Evolutionary conservation across 2,329 filamentous ascomycete species (phyloP).

Genomic region (Sporothrix brunneoviolacea): DNA sequence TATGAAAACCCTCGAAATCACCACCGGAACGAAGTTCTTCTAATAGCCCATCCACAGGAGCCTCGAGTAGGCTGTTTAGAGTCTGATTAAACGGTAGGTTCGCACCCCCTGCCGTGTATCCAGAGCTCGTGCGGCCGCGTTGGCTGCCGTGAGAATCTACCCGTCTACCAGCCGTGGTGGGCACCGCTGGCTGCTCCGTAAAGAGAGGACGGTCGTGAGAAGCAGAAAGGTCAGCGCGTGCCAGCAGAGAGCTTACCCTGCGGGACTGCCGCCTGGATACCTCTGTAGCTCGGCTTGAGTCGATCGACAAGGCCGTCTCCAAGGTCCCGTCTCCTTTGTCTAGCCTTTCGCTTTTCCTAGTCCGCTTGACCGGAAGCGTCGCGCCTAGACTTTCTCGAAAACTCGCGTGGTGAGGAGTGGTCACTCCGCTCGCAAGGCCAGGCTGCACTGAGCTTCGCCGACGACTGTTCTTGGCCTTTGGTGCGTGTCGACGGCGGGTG

Average conservation of each 20-base stretch:
- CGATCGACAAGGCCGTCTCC: conserved; percentile 64
- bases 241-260: conserved; percentile 84
- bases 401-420: conserved; percentile 66
- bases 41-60: conserved; percentile 61
- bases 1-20: conserved; percentile 62
- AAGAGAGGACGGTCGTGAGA: conserved; percentile 79
- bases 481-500: conserved; percentile 38
- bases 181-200: conserved; percentile 53
- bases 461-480: conserved; percentile 41
- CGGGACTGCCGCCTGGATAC: conserved; percentile 57
- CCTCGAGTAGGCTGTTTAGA: conserved; percentile 59
- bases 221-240: conserved; percentile 77
- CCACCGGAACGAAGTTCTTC: conserved; percentile 59
- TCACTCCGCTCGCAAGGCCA: conserved; percentile 64
- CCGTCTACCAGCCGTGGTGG: conserved; percentile 39
- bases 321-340: conserved; percentile 37
- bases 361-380: conserved; percentile 46
- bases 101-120: conserved; percentile 23
- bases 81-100: conserved; percentile 36
- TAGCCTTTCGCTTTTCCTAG: conserved; percentile 44
- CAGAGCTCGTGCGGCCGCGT: conserved; percentile 52
- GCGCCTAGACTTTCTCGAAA: conserved; percentile 72
- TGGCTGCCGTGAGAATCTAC: conserved; percentile 68
- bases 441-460: conserved; percentile 60
- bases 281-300: conserved; percentile 55